These are phyloP conservation scores for Tricholoma flavovirens DNA, from an alignment of 768 basidiomycete species.

Conservation along the genomic window DNA sequence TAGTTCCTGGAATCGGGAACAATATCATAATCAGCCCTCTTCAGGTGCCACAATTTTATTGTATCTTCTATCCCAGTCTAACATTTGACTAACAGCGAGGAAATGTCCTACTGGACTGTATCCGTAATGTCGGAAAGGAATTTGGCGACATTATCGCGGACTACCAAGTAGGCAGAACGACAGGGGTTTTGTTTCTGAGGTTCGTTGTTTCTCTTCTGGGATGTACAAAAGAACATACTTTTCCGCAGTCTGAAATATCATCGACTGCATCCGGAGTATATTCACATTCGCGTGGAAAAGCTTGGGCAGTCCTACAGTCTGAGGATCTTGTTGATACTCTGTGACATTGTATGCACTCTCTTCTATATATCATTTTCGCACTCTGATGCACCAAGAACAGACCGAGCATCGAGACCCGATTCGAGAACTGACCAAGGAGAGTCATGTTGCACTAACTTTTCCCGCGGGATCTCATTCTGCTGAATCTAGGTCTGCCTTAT, in stretches of 20 bases:
- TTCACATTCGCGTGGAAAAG: slow-evolving; percentile 84
- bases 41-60: slow-evolving; percentile 34
- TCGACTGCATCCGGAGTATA: slow-evolving; percentile 95
- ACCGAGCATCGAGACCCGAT: slow-evolving; percentile 89
- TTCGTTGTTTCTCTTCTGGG: slow-evolving; percentile 19
- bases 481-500: slow-evolving; percentile 66
- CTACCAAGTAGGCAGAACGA: slow-evolving; percentile 93
- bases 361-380: background rate
- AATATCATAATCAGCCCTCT: slow-evolving; percentile 59
- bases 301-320: slow-evolving; percentile 79
- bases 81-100: slow-evolving; percentile 64
- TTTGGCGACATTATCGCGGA: slow-evolving; percentile 92
- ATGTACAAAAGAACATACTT: background rate
- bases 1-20: slow-evolving; percentile 59
- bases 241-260: slow-evolving; percentile 79
- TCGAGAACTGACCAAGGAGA: slow-evolving; percentile 85
- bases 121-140: slow-evolving; percentile 88
- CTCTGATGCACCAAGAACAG: slow-evolving; percentile 31
- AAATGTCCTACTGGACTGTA: slow-evolving; percentile 83
- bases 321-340: slow-evolving; percentile 81
- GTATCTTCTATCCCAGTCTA: background rate
- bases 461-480: background rate
- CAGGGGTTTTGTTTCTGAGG: slow-evolving; percentile 91
- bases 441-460: slow-evolving; percentile 2
- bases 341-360: slow-evolving; percentile 76